Evolutionary conservation across 495 filamentous ascomycete genomes (phyloP), one percentile per base, ranked within the genome.

Genomic region (Daldinia concentrica): DNA sequence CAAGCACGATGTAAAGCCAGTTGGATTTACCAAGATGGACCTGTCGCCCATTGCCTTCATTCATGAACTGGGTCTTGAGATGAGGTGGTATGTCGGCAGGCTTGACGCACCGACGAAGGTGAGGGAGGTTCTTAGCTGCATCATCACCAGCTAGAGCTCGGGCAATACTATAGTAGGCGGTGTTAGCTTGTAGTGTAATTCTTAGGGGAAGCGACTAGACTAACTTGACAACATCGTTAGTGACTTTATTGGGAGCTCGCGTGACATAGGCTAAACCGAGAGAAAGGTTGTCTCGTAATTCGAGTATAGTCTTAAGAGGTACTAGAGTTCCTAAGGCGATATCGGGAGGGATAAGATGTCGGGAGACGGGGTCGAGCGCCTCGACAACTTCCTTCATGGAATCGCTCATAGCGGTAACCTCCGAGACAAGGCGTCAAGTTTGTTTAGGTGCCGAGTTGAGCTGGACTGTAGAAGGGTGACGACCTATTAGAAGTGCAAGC

Each of bases 91-190:
- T 82, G 69, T 88, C 89, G 39, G 85, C 84, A 29, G 83, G 86
- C 76, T 93, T 95, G 50, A 89, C 90, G 64, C 95, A 92, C 57
- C 93, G 88, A 50, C 93, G 90, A 19, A 98, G 86, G 78, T 99
- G 95, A 74, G 87, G 85, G 34, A 93, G 82, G 66, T 90, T 86
- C 59, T 86, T 84, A 72, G 83, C 82, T n/a, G 65, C 56, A 67
- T 77, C 74, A 48, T 73, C 67, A 71, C 71, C 64, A n/a, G 60
- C 55, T 26, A 77, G 59, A 36, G 64, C 48, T 56, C 66, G 58
- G 19, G 68, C 73, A 51, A 76, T 54, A 30, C 76, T 77, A 59
- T 61, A 37, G 17, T 37, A 14, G 48, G 2, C 4, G 48, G 22
- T 11, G 57, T 76, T 64, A 77, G 75, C 58, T 41, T 12, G 24